A percentile compares a stretch with the other conserved stretches of the same genome.
phyloP scores from a whole-genome alignment of 495 filamentous ascomycete species.

The Penicillium desertorum region DNA sequence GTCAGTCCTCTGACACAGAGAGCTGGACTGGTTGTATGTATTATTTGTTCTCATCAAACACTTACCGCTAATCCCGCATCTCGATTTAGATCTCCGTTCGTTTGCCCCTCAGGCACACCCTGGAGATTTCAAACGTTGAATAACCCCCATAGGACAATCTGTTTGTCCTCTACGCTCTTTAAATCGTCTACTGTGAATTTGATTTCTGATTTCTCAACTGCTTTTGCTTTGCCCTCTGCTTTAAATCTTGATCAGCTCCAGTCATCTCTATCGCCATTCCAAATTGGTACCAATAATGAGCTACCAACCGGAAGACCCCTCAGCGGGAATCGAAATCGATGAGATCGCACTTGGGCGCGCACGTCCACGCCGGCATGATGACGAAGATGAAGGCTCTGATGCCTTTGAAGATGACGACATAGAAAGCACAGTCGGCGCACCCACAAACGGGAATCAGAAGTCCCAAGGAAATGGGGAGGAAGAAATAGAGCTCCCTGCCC shows the following conservation, averaged over 20 bases:
- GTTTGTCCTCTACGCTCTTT: slow-evolving; percentile 38
- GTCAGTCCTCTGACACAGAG: slow-evolving; percentile 24
- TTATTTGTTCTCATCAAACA: not conserved
- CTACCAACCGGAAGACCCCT: slow-evolving; percentile 53
- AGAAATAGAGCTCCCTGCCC: slow-evolving; percentile 87
- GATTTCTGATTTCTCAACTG: slow-evolving; percentile 6
- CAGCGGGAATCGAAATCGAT: slow-evolving; percentile 68
- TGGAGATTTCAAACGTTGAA: slow-evolving; percentile 14
- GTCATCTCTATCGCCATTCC: slow-evolving; percentile 41
- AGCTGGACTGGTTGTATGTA: slow-evolving; percentile 24
- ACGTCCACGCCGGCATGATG: slow-evolving; percentile 71
- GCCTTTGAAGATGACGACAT: slow-evolving; percentile 85
- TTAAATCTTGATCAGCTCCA: slow-evolving; percentile 9
- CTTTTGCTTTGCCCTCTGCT: slow-evolving; percentile 10
- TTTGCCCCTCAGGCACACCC: slow-evolving; percentile 32
- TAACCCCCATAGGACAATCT: slow-evolving; percentile 26
- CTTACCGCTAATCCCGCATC: slow-evolving; percentile 1
- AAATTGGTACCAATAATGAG: slow-evolving; percentile 68
- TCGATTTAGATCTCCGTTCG: slow-evolving; percentile 16
- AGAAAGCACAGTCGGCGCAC: slow-evolving; percentile 86
- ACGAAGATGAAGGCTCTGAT: slow-evolving; percentile 85
- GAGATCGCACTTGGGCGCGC: slow-evolving; percentile 63
- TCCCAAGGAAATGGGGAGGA: slow-evolving; percentile 67
- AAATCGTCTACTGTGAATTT: slow-evolving; percentile 10
- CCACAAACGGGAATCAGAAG: slow-evolving; percentile 69